These are phyloP conservation scores for Ephemerocybe angulata DNA, from an alignment of 768 basidiomycete species.

Conservation along the genomic window DNA sequence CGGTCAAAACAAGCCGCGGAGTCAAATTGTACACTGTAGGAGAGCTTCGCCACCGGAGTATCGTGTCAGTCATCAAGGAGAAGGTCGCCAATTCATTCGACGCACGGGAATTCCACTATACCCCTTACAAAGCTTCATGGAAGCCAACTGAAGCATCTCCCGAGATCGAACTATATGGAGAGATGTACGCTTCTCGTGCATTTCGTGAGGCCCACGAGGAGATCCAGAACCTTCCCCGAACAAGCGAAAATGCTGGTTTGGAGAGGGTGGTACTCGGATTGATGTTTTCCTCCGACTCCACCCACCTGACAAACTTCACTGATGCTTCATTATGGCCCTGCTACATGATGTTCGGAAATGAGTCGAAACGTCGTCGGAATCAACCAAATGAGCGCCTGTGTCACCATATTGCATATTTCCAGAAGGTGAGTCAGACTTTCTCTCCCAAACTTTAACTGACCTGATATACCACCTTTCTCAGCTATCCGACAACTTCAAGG, in stretches of 20 bases:
- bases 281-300: slow-evolving; percentile 32
- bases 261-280: slow-evolving; percentile 19
- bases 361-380: slow-evolving; percentile 33
- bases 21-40: slow-evolving; percentile 16
- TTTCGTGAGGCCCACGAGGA: slow-evolving; percentile 16
- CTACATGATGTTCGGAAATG: slow-evolving; percentile 31
- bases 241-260: neutral
- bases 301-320: slow-evolving; percentile 31
- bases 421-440: slow-evolving; percentile 20
- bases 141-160: neutral
- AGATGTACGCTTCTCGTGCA: slow-evolving; percentile 18
- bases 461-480: neutral
- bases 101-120: slow-evolving; percentile 12
- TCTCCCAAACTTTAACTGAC: too few species aligned
- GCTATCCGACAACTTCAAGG: neutral
- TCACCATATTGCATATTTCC: slow-evolving; percentile 40
- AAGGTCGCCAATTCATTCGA: slow-evolving; percentile 4
- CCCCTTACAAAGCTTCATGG: slow-evolving; percentile 14
- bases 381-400: slow-evolving; percentile 22
- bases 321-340: slow-evolving; percentile 29
- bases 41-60: slow-evolving; percentile 10
- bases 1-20: slow-evolving; percentile 10
- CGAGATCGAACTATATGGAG: slow-evolving; percentile 11
- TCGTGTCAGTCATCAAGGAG: slow-evolving; percentile 11
- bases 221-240: neutral